These are phyloP conservation scores for Penicillium malachiteum DNA, from an alignment of 495 filamentous ascomycete genomes.

Conservation along the genomic window DNA sequence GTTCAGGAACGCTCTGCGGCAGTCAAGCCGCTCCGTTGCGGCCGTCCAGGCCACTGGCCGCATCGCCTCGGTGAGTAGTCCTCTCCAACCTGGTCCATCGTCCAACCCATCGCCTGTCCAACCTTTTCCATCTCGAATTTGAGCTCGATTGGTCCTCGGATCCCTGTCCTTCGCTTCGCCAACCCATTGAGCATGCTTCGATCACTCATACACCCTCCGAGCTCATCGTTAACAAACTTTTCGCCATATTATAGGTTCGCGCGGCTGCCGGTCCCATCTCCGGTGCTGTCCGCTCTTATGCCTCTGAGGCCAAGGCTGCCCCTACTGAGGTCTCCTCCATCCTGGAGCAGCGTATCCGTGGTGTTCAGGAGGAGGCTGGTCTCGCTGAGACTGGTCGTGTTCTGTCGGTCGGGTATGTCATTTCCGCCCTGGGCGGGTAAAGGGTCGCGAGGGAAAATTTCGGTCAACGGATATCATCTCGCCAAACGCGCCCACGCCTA, in stretches of 20 bases:
- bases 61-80: conserved; percentile 82
- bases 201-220: conserved; percentile 31
- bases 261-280: conserved; percentile 74
- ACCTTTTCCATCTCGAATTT: conserved; percentile 38
- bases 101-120: conserved; percentile 30
- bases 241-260: conserved; percentile 64
- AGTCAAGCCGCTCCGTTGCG: conserved; percentile 89
- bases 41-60: conserved; percentile 87
- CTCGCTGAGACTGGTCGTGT: conserved; percentile 98
- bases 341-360: conserved; percentile 97
- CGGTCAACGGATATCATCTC: conserved; percentile 27
- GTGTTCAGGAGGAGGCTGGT: conserved; percentile 92
- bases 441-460: conserved; percentile 36
- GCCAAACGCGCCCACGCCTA: conserved; percentile 25
- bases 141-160: conserved; percentile 41
- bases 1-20: conserved; percentile 97
- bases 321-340: conserved; percentile 99
- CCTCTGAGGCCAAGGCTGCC: conserved; percentile 87
- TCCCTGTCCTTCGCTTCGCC: conserved; percentile 26
- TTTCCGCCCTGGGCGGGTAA: conserved; percentile 15
- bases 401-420: conserved; percentile 95
- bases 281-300: conserved; percentile 79
- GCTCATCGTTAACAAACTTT: conserved; percentile 47
- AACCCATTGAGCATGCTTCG: conserved; percentile 22
- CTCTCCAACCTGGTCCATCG: conserved; percentile 39